Evolutionary conservation across 2,329 filamentous ascomycete genomes (phyloP).

Genomic region (Trichoderma sp.): DNA sequence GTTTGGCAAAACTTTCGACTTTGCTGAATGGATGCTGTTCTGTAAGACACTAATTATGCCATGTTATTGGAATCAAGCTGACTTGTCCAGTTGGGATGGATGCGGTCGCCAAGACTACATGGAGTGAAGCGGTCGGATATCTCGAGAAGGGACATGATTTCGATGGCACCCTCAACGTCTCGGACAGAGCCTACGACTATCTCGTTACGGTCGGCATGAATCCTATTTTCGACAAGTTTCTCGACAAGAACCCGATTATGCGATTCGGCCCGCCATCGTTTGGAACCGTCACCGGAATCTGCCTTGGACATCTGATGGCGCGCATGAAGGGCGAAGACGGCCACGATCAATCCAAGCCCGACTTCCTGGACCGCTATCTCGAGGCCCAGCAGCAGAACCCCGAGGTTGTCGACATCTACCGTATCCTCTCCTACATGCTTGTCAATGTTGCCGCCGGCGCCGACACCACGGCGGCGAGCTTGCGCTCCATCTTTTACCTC

Average conservation of each 20-base stretch:
- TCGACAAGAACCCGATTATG: conserved; percentile 40
- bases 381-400: conserved; percentile 35
- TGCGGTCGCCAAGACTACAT: conserved; percentile 42
- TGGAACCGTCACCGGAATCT: conserved; percentile 29
- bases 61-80: background rate
- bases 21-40: background rate
- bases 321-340: conserved; percentile 31
- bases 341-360: conserved; percentile 28
- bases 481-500: conserved; percentile 27
- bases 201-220: conserved; percentile 30
- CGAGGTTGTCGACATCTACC: conserved; percentile 31
- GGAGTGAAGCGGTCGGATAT: conserved; percentile 42
- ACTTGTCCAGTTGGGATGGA: conserved; percentile 36
- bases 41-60: background rate
- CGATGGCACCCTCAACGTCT: conserved; percentile 35
- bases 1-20: background rate
- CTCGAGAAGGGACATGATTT: conserved; percentile 38
- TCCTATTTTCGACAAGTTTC: conserved; percentile 34
- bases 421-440: conserved; percentile 36
- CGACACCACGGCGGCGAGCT: conserved; percentile 27
- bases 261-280: conserved; percentile 35
- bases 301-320: conserved; percentile 30
- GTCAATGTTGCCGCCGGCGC: conserved; percentile 31
- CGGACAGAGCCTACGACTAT: conserved; percentile 35
- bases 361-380: conserved; percentile 43